phyloP scores from a whole-genome alignment of 2,329 filamentous ascomycete species.

The Stagonosporopsis rhizophila region DNA sequence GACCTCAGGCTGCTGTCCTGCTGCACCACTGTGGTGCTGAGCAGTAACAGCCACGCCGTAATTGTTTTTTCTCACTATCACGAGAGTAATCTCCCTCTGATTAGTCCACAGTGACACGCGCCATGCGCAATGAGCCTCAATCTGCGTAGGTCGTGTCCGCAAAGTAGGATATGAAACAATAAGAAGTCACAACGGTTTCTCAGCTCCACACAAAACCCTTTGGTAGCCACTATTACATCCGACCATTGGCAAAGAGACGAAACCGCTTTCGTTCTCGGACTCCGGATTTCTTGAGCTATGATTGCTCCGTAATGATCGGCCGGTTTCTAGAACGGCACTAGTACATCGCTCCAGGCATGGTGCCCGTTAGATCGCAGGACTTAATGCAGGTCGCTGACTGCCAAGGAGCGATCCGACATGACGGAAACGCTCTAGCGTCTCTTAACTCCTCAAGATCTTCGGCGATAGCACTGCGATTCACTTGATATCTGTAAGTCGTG shows the following conservation, averaged over 20 bases:
- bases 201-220: background rate
- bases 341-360: background rate
- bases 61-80: background rate
- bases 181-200: background rate
- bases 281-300: background rate
- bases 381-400: constrained; percentile 17
- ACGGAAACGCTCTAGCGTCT: background rate
- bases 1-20: too few species aligned
- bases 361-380: background rate
- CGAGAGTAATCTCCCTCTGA: background rate
- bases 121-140: background rate
- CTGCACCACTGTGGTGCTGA: background rate
- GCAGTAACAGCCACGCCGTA: background rate
- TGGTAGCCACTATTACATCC: background rate
- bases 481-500: background rate
- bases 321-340: background rate
- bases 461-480: background rate
- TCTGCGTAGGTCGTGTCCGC: background rate
- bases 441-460: background rate
- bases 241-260: background rate
- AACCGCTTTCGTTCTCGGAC: constrained; percentile 4
- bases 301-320: constrained; percentile 1
- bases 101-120: background rate
- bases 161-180: background rate
- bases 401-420: background rate